Evolutionary conservation across 306 rosid species (phyloP).

Genomic region (Citrullus amarus): DNA sequence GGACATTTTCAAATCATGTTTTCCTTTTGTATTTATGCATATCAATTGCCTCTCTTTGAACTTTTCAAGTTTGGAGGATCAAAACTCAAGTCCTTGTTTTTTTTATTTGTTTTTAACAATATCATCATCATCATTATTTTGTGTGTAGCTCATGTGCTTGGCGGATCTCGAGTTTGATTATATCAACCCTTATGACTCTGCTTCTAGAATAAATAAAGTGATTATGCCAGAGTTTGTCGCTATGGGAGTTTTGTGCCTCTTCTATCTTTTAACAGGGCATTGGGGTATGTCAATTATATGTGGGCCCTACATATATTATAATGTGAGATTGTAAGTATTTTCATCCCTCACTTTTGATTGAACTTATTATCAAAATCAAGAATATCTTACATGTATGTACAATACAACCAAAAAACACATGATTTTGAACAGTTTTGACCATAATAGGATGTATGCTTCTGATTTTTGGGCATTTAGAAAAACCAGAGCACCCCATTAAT

Average conservation of each 20-base stretch:
- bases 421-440: neutral
- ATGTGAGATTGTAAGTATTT: conserved; percentile 54
- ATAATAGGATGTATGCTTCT: neutral
- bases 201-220: conserved; percentile 54
- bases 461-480: neutral
- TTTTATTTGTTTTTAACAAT: neutral
- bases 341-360: neutral
- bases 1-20: neutral
- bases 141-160: conserved; percentile 75
- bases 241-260: conserved; percentile 49
- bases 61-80: neutral
- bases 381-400: neutral
- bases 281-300: conserved; percentile 59
- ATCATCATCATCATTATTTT: neutral
- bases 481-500: neutral
- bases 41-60: neutral
- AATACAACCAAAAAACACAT: neutral
- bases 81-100: neutral
- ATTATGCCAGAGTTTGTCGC: conserved; percentile 68
- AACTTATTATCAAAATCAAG: conserved; percentile 2
- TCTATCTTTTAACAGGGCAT: conserved; percentile 50
- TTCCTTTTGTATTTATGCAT: neutral
- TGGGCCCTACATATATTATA: conserved; percentile 66
- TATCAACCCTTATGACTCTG: conserved; percentile 82
- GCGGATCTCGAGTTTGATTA: conserved; percentile 85